Evolutionary conservation across 2,329 filamentous ascomycete genomes (phyloP), one percentile per base, ranked within the genome.

Genomic region (Ascochyta koolunga): DNA sequence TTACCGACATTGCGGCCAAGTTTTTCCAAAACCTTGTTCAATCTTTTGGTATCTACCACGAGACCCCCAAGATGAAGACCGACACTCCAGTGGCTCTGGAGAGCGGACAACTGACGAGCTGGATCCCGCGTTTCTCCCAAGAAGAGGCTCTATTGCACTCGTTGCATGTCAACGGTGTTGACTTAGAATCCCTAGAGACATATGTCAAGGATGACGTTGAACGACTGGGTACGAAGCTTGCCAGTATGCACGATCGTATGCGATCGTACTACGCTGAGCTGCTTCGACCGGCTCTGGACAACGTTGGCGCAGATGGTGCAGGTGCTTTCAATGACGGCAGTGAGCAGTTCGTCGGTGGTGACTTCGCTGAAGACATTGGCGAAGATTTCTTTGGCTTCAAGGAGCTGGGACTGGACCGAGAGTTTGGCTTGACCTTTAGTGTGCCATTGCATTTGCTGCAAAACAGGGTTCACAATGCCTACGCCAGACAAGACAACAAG

Each of bases 341-440:
- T 74, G 95, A 99, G 61, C 95, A 98, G 71, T 99, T 98, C 65
- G 88, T 97, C 41, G 91, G 90, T 39, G 95, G 95, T 58, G 95
- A 99, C 75, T 99, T 99, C 73, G 95, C 95, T 0, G 95, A 97
- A 72, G 95, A 99, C 65, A 89, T 99, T 11, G 93, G 93, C 57
- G 95, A 99, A 79, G 95, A 99, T 77, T 99, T 97, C 83, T 99
- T 99, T 69, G 95, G 95, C 24, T 98, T 99, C 84, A 93, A 92
- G 71, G 93, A 96, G 56, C 85, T 99, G 39, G 95, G 95, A 37
- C 83, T 99, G 53, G 92, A 96, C 68, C 89, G 87, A 65, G 95
- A 99, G 72, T 89, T 98, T 71, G 93, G 93, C 16, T 88, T 93
- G 27, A 89, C 89, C 62, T 85, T 98, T 57, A 93, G 90, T 47